A percentile compares a stretch with the other conserved stretches of the same genome.
Conservation (phyloP, 1,284 basidiomycete species). For the Xanthoconium separans region DNA sequence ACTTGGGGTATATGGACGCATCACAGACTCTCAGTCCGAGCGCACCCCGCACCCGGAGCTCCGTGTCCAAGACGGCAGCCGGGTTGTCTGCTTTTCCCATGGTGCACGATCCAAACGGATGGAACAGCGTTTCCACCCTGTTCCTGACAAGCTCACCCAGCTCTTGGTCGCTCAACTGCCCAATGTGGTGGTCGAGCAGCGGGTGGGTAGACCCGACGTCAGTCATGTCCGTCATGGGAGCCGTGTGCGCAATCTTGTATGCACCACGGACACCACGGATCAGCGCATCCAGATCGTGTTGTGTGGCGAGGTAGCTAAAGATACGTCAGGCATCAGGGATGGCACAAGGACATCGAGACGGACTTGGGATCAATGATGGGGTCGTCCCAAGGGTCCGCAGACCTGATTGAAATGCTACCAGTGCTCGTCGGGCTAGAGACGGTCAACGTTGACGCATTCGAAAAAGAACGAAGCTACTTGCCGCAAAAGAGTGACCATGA, state of each 20-base stretch:
- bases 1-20: slow-evolving; percentile 56
- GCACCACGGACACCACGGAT: slow-evolving; percentile 52
- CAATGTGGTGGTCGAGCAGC: slow-evolving; percentile 44
- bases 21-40: slow-evolving; percentile 55
- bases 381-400: slow-evolving; percentile 39
- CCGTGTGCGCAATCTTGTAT: slow-evolving; percentile 47
- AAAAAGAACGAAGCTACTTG: background rate
- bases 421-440: slow-evolving; percentile 42
- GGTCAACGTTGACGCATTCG: background rate
- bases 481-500: slow-evolving; percentile 26
- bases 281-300: slow-evolving; percentile 55
- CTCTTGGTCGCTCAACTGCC: slow-evolving; percentile 42
- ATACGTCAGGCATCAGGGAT: background rate
- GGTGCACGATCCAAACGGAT: slow-evolving; percentile 56
- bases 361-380: slow-evolving; percentile 49
- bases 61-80: slow-evolving; percentile 47
- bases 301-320: slow-evolving; percentile 53
- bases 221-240: slow-evolving; percentile 48
- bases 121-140: slow-evolving; percentile 58
- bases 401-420: slow-evolving; percentile 41
- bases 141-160: slow-evolving; percentile 43
- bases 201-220: slow-evolving; percentile 41
- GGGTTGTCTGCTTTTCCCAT: slow-evolving; percentile 44
- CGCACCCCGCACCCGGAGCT: slow-evolving; percentile 49
- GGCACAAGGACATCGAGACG: slow-evolving; percentile 4